Evolutionary conservation across 1,139 yeast species (phyloP).

Genomic region (Candida mesenterica): DNA sequence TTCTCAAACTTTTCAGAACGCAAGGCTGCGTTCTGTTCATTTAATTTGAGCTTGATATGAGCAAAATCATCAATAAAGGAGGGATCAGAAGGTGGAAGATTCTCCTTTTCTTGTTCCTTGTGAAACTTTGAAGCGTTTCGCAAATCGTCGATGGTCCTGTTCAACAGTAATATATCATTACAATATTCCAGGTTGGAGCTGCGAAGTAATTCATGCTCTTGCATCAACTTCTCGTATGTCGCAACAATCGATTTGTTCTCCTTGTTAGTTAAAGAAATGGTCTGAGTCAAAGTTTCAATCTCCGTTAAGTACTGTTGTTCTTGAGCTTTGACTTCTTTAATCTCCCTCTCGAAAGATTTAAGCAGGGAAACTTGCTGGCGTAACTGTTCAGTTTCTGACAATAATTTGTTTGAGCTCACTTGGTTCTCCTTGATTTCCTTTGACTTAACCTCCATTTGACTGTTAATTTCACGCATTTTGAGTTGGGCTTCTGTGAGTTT

Average conservation of each 20-base stretch:
- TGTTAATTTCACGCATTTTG: conserved; percentile 11
- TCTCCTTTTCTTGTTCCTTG: conserved; percentile 30
- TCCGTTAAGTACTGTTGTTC: conserved; percentile 10
- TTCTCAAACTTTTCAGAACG: conserved; percentile 56
- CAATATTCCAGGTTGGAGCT: conserved; percentile 28
- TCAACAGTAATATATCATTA: conserved; percentile 19
- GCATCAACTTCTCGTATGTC: conserved; percentile 23
- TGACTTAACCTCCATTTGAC: conserved; percentile 11
- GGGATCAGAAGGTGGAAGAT: conserved; percentile 39
- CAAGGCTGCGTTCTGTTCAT: conserved; percentile 51
- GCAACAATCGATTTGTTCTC: conserved; percentile 18
- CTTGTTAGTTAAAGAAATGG: conserved; percentile 9
- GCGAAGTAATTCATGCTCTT: conserved; percentile 36
- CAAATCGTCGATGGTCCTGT: background rate
- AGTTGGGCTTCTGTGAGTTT: conserved; percentile 13
- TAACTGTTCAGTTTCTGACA: conserved; percentile 10
- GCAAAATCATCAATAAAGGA: conserved; percentile 46
- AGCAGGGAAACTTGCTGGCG: conserved; percentile 11
- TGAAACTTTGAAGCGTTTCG: conserved; percentile 3
- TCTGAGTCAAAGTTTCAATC: conserved; percentile 10
- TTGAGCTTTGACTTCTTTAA: conserved; percentile 7
- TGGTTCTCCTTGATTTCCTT: conserved; percentile 11
- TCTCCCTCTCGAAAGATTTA: conserved; percentile 11
- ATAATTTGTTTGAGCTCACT: conserved; percentile 6
- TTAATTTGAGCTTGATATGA: conserved; percentile 48